Evolutionary conservation across 2,329 filamentous ascomycete genomes (phyloP), one percentile per base, ranked within the genome.

Genomic region (Verticillium isaacii): DNA sequence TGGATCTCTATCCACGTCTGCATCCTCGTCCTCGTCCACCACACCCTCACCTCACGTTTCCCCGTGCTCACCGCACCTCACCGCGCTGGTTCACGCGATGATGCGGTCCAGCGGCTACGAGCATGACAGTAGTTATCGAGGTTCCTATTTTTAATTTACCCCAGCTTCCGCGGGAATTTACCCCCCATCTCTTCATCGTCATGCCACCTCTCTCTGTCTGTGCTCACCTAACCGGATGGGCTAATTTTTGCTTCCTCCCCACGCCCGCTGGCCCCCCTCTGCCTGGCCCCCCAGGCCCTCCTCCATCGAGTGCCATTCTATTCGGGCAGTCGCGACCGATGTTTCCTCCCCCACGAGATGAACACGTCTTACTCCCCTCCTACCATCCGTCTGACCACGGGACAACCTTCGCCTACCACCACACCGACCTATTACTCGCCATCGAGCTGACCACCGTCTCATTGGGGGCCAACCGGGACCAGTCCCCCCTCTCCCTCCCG

Each of bases 131-230:
- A 45, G 36, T 11, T 11, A 50, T 50, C 19, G n/a, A 25, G 12
- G 50, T 56, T 58, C 66, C 73, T 76, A 75, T 75, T 75, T 74
- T 73, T 75, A 71, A 70, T 72, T 74, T 71, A 68, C 66, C 65
- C 69, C 71, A 61, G 60, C 65, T 69, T 68, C 32, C 54, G 60
- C 62, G 36, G 23, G n/a, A 61, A 54, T 61, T 61, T 57, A 41
- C 62, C 64, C 64, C 64, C 58, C 45, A 58, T 41, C 55, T 45
- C 17, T n/a, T 25, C 58, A 25, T 62, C 58, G 50, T 59, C n/a
- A 61, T 61, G 45, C 50, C 29, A 58, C 45, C 11, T 19, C 19
- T 32, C 17, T n/a, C n/a, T 9, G 45, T 50, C 45, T 14, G 19
- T 50, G 45, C 45, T 50, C 19, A 50, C 45, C n/a, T 50, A 57